phyloP scores from a whole-genome alignment of 768 basidiomycete species.

The Macrolepiota dolichaula region DNA sequence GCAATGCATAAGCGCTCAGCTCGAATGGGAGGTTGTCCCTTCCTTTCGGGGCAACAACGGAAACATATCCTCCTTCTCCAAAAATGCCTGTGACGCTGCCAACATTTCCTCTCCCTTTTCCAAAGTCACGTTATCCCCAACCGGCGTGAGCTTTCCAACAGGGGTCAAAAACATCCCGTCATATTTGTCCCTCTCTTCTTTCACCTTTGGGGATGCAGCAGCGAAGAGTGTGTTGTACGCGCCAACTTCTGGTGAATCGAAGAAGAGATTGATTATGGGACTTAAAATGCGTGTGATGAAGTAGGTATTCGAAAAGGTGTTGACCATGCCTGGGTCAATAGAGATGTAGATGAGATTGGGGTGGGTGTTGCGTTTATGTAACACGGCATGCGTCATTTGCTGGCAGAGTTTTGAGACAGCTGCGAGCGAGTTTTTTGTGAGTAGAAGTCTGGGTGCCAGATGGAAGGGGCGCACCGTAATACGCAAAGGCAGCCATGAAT shows the following conservation, averaged over 20 bases:
- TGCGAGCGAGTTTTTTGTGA: neutral
- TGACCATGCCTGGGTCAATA: constrained; percentile 38
- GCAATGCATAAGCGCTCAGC: neutral
- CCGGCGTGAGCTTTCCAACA: constrained; percentile 25
- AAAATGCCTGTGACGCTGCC: constrained; percentile 24
- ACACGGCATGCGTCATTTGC: neutral
- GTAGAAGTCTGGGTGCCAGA: no score
- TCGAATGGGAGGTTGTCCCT: neutral
- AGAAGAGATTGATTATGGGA: constrained; percentile 19
- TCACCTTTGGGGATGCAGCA: constrained; percentile 33
- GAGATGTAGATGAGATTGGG: constrained; percentile 27
- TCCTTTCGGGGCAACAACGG: neutral
- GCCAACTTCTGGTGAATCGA: constrained; percentile 27
- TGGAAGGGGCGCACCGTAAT: neutral
- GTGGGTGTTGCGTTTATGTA: constrained; percentile 16
- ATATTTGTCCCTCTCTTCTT: constrained; percentile 28
- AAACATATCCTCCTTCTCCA: constrained; percentile 30
- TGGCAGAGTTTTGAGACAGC: constrained; percentile 9
- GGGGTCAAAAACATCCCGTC: constrained; percentile 36
- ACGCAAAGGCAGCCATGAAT: constrained; percentile 3
- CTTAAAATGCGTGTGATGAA: constrained; percentile 17
- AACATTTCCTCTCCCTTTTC: constrained; percentile 26
- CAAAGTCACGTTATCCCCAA: constrained; percentile 30
- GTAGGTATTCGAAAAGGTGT: constrained; percentile 23
- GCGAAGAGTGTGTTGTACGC: constrained; percentile 35